Conservation (phyloP, 2,329 filamentous ascomycete species). For the Fusarium euwallaceae region DNA sequence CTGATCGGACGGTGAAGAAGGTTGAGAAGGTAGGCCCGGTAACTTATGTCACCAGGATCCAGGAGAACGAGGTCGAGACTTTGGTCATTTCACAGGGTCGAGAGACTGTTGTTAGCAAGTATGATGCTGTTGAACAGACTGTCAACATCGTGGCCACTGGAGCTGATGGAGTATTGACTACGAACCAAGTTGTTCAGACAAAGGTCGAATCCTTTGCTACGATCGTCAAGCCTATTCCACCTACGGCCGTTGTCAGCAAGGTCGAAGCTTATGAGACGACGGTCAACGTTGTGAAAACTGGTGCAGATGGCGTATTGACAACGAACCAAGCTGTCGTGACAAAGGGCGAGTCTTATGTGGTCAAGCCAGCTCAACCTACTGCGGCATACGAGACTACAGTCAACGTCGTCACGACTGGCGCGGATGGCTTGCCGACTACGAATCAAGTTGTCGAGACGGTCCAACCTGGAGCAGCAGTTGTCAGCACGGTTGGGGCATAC, state of each 20-base stretch:
- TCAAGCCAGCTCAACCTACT: background rate
- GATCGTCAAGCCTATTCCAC: constrained; percentile 21
- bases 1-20: constrained; percentile 40
- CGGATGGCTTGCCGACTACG: constrained; percentile 14
- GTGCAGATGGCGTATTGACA: background rate
- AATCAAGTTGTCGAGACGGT: constrained; percentile 28
- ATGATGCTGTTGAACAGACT: constrained; percentile 24
- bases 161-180: constrained; percentile 24
- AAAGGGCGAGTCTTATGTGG: background rate
- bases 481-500: background rate
- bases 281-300: background rate
- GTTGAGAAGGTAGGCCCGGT: constrained; percentile 40
- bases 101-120: constrained; percentile 31
- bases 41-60: constrained; percentile 37
- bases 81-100: constrained; percentile 28
- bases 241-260: constrained; percentile 33
- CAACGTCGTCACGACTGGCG: background rate
- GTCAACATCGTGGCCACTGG: constrained; percentile 26
- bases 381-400: background rate
- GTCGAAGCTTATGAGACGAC: background rate
- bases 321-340: background rate
- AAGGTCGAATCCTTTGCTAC: constrained; percentile 26
- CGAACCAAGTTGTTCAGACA: constrained; percentile 36
- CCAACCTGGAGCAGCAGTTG: background rate
- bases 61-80: constrained; percentile 34